Base-by-base conservation (phyloP, 345 rosid species). In the Eucalyptus sideroxylon region DNA sequence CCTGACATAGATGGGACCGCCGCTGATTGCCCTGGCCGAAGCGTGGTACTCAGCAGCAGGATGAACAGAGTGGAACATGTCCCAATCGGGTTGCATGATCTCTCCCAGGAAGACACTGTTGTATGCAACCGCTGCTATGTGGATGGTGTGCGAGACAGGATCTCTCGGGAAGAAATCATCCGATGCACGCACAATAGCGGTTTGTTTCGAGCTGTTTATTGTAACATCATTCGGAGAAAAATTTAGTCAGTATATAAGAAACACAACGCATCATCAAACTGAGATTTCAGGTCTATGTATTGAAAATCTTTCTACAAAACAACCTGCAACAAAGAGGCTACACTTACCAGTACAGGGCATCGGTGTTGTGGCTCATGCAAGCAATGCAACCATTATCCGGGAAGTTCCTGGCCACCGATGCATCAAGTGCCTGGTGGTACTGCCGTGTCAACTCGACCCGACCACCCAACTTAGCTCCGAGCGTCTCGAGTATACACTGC, bases 1-100 rank as follows among this genome's bases (percentile, higher is more conserved):
- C 99, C 99, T 97, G 17, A 97, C 99, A 53, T 98, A 98, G 56
- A 98, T 50, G 3, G 98, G 98, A 23, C 99, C 99, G 77, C 99
- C 99, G 69, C 99, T 98, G 34, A 98, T 97, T 11, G 98, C 99
- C 27, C 99, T 93, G 16, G 99, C 99, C 1, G 99, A 98, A 3
- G 96, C 99, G n/a, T 98, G 99, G 72, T 96, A 98, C 67, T 97
- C 98, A 3, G 98, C 99, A 6, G 98, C 99, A 53, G 99, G 95
- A 90, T 98, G 99, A 37, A 93, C 89, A 3, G 99, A 97, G 51
- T 98, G 99, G 89, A 98, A 98, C 99, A 98, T 98, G 88, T 98
- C 99, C 99, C 99, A 98, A 88, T 98, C 99, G 60, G 99, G 96
- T 92, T 83, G 94, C 99, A 98, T 98, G 89, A 96, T 88, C 89